These are phyloP conservation scores for Leishmania gerbilli DNA, from an alignment of 208 protist species.

Conservation along the genomic window DNA sequence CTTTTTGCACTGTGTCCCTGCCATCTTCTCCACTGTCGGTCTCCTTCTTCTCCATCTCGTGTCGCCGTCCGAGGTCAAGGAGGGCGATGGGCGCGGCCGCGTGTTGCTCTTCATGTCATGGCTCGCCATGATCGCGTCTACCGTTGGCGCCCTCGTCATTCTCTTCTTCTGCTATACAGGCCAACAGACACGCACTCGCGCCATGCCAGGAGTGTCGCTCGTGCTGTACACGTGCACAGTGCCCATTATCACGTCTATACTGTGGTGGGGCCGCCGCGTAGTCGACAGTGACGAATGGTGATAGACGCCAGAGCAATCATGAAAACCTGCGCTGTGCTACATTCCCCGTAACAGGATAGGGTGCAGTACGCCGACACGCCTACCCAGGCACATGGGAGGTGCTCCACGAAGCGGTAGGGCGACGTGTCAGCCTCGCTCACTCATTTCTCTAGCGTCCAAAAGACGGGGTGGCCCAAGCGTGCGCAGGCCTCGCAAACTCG, in stretches of 20 bases:
- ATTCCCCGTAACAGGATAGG: background rate
- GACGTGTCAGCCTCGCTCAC: background rate
- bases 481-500: background rate
- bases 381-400: background rate
- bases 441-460: background rate
- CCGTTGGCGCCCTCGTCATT: constrained; percentile 50
- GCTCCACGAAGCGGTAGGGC: background rate
- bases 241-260: constrained; percentile 52
- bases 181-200: constrained; percentile 37
- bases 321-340: background rate
- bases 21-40: constrained; percentile 72
- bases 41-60: constrained; percentile 62
- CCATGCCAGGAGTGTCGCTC: constrained; percentile 57
- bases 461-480: background rate
- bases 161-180: constrained; percentile 57
- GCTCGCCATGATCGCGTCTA: constrained; percentile 69
- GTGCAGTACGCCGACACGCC: background rate
- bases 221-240: constrained; percentile 65
- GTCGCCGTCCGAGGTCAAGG: constrained; percentile 58
- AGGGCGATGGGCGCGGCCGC: constrained; percentile 54
- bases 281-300: constrained; percentile 43
- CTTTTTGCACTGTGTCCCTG: constrained; percentile 57
- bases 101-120: constrained; percentile 75
- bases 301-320: background rate
- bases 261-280: constrained; percentile 68